Conservation (phyloP, 495 filamentous ascomycete genomes). For the Trichoderma parareesei region DNA sequence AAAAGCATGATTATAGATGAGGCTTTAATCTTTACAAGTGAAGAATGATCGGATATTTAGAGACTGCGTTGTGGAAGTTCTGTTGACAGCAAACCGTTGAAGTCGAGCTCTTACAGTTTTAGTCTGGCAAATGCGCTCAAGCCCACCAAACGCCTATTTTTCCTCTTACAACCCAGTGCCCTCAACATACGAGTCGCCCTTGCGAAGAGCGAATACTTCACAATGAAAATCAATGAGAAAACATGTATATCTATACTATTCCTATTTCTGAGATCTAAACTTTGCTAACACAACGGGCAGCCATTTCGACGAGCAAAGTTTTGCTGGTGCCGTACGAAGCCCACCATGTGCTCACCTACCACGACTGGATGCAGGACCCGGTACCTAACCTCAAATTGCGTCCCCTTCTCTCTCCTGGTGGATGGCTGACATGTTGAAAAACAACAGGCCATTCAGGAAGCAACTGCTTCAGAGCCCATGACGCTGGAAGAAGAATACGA, state of each 20-base stretch:
- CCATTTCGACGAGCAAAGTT: conserved; percentile 53
- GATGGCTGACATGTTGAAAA: conserved; percentile 9
- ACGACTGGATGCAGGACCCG: conserved; percentile 85
- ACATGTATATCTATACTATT: conserved; percentile 25
- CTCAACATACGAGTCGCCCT: no score
- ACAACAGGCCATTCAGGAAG: conserved; percentile 63
- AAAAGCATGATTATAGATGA: no score
- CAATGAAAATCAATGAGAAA: conserved; percentile 35
- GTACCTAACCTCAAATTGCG: conserved; percentile 31
- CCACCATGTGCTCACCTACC: conserved; percentile 74
- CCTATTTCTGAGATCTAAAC: background rate
- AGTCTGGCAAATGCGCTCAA: no score
- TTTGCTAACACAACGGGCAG: conserved; percentile 29
- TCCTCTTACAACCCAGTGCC: background rate
- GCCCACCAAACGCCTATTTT: background rate
- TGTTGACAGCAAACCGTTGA: no score
- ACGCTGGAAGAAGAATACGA: conserved; percentile 70
- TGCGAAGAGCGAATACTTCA: background rate
- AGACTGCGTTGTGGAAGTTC: no score
- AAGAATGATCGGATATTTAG: no score
- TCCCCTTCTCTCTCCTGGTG: background rate
- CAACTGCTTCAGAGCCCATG: conserved; percentile 77
- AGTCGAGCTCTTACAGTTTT: no score
- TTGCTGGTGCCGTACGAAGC: conserved; percentile 77
- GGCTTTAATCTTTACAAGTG: no score